Percentiles rank a stretch among this genome's conserved stretches.
Evolutionary conservation across 1,284 basidiomycete genomes (phyloP).

Genomic region (Bondarzewia mesenterica): DNA sequence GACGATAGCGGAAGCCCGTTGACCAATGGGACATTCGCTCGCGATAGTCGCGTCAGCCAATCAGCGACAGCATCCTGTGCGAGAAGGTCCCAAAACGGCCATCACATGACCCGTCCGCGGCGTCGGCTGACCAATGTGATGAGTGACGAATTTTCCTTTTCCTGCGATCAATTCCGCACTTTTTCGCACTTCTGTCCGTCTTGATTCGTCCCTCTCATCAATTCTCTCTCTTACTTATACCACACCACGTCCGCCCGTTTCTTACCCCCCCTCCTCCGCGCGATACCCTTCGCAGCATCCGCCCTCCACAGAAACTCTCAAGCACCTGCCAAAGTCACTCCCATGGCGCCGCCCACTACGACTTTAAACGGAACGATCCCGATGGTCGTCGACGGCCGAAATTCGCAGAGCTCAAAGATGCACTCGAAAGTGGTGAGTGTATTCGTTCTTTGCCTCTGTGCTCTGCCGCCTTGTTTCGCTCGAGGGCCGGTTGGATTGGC

Average conservation of each 20-base stretch:
- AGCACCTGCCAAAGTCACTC: not conserved
- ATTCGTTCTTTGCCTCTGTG: not conserved
- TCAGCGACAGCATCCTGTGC: not conserved
- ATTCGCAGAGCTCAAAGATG: constrained; percentile 34
- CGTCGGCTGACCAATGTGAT: not conserved
- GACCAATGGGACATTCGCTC: not conserved
- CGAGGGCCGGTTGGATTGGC: not conserved
- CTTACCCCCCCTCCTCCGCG: not conserved
- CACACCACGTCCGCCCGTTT: not conserved
- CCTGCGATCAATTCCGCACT: not conserved
- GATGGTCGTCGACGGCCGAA: constrained; percentile 19
- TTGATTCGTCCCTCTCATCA: not conserved
- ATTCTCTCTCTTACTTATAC: not conserved
- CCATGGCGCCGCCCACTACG: constrained; percentile 29
- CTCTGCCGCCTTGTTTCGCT: not conserved
- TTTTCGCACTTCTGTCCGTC: too few species aligned
- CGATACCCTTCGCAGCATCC: not conserved
- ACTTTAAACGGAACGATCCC: not conserved
- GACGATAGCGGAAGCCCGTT: not conserved
- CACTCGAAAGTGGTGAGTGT: constrained; percentile 56
- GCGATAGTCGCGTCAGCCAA: not conserved
- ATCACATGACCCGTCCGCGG: not conserved
- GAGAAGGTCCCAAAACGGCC: not conserved
- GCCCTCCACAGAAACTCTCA: not conserved
- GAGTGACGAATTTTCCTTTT: not conserved